A percentile compares a stretch with the other conserved stretches of the same genome.
Conservation (phyloP, 2,329 filamentous ascomycete species). For the Cercospora citrullina region DNA sequence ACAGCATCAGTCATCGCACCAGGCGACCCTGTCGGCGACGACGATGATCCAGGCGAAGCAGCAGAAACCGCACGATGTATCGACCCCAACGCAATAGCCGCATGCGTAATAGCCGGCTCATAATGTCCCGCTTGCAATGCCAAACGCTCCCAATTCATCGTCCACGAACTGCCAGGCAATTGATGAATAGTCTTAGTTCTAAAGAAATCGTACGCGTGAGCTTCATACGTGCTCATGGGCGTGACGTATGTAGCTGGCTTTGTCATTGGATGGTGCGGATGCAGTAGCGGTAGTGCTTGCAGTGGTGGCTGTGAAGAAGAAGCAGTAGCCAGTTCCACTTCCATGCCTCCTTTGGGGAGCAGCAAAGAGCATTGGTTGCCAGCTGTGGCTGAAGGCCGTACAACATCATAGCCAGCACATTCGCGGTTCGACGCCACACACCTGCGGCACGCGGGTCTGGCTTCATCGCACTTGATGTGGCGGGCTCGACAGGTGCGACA, state of each 20-base stretch:
- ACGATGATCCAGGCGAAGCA: background rate
- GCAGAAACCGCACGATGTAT: constrained; percentile 20
- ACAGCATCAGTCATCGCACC: background rate
- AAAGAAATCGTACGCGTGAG: constrained; percentile 28
- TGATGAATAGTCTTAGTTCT: constrained; percentile 22
- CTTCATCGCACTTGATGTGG: constrained; percentile 26
- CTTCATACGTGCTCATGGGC: constrained; percentile 16
- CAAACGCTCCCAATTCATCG: constrained; percentile 23
- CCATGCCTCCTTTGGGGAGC: constrained; percentile 9
- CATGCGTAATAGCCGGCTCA: constrained; percentile 24
- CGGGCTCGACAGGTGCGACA: constrained; percentile 24
- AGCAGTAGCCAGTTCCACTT: background rate
- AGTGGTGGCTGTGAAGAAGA: background rate
- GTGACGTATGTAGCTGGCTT: constrained; percentile 9
- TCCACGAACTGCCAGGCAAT: constrained; percentile 25
- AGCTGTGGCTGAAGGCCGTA: constrained; percentile 10
- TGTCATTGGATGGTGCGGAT: constrained; percentile 16
- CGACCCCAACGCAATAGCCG: constrained; percentile 20
- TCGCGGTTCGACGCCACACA: constrained; percentile 18
- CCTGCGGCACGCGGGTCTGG: constrained; percentile 17
- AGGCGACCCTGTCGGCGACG: background rate
- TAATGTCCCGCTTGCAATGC: constrained; percentile 22
- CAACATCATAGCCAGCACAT: constrained; percentile 23
- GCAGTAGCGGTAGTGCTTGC: background rate
- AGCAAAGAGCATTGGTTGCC: constrained; percentile 11